Conservation (phyloP, 768 basidiomycete genomes). For the Postia placenta region DNA sequence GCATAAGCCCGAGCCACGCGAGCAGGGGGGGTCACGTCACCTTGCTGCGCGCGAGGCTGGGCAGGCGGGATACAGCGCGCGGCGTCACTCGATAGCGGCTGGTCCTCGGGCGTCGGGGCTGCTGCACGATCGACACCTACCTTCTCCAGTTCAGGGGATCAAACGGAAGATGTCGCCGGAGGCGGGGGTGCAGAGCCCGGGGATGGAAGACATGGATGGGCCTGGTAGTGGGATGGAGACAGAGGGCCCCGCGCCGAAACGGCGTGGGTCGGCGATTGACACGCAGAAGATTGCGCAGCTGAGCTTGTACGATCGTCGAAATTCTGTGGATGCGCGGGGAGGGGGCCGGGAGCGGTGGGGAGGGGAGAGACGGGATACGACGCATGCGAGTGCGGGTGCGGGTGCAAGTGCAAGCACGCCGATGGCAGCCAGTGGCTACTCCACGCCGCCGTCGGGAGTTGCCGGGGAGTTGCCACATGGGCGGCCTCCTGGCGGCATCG, state of each 20-base stretch:
- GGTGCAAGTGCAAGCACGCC: conserved; percentile 53
- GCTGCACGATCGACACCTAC: conserved; percentile 16
- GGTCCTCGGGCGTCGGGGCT: conserved; percentile 26
- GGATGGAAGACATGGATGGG: conserved; percentile 63
- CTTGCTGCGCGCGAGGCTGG: conserved; percentile 33
- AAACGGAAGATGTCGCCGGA: conserved; percentile 84
- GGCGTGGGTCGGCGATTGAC: conserved; percentile 80
- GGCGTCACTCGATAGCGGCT: conserved; percentile 66
- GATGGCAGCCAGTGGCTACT: background rate
- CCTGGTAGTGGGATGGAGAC: conserved; percentile 59
- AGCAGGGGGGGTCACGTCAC: conserved; percentile 9
- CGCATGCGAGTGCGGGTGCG: conserved; percentile 17
- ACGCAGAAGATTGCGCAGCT: conserved; percentile 70
- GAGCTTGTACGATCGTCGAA: conserved; percentile 71
- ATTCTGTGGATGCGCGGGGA: conserved; percentile 57
- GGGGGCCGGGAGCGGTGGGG: conserved; percentile 17
- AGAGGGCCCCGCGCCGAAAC: conserved; percentile 71
- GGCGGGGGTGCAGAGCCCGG: conserved; percentile 42
- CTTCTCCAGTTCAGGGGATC: conserved; percentile 44
- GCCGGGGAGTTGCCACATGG: conserved; percentile 61
- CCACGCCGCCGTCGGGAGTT: conserved; percentile 39
- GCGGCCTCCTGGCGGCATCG: conserved; percentile 54
- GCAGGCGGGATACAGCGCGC: conserved; percentile 63
- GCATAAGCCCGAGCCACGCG: conserved; percentile 7
- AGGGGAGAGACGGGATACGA: conserved; percentile 54